A percentile compares a stretch with the other conserved stretches of the same genome.
phyloP scores from a whole-genome alignment of 352 stramenopile species.

The Phytophthora cryptogea region DNA sequence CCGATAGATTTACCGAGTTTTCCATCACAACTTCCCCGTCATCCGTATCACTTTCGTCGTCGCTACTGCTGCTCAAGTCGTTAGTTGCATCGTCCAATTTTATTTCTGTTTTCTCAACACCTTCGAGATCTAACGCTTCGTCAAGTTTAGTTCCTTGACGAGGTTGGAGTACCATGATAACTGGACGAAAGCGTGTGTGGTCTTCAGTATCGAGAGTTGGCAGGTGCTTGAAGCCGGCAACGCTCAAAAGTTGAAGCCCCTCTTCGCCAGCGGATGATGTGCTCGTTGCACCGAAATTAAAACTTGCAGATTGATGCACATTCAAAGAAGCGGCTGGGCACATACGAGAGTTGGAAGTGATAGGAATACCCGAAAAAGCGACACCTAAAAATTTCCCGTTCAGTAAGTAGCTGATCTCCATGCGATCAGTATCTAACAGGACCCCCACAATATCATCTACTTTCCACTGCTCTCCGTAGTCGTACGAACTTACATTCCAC shows the following conservation, averaged over 20 bases:
- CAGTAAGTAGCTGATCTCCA: conserved; percentile 89
- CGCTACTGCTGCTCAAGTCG: conserved; percentile 22
- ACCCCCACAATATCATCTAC: conserved; percentile 87
- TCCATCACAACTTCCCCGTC: conserved; percentile 23
- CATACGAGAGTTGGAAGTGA: conserved; percentile 53
- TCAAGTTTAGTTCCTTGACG: not conserved
- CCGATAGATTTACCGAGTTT: not conserved
- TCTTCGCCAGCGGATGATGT: conserved; percentile 2
- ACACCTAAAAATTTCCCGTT: conserved; percentile 91
- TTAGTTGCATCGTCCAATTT: conserved; percentile 2
- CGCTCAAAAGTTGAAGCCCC: not conserved
- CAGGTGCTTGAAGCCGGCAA: conserved; percentile 39
- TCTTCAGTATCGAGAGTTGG: conserved; percentile 48
- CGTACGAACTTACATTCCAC: conserved; percentile 82
- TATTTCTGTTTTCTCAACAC: not conserved
- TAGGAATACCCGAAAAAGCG: conserved; percentile 68
- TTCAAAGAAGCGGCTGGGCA: conserved; percentile 89
- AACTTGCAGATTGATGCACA: conserved; percentile 70
- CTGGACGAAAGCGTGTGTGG: conserved; percentile 45
- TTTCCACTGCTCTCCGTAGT: conserved; percentile 88
- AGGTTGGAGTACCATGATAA: conserved; percentile 31
- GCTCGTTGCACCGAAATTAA: conserved; percentile 72
- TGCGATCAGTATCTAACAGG: conserved; percentile 82
- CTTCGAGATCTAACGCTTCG: not conserved
- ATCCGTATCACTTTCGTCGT: conserved; percentile 30